A percentile compares a stretch with the other conserved stretches of the same genome.
Evolutionary conservation across 352 stramenopile species (phyloP).

Genomic region (Lagenidium giganteum): DNA sequence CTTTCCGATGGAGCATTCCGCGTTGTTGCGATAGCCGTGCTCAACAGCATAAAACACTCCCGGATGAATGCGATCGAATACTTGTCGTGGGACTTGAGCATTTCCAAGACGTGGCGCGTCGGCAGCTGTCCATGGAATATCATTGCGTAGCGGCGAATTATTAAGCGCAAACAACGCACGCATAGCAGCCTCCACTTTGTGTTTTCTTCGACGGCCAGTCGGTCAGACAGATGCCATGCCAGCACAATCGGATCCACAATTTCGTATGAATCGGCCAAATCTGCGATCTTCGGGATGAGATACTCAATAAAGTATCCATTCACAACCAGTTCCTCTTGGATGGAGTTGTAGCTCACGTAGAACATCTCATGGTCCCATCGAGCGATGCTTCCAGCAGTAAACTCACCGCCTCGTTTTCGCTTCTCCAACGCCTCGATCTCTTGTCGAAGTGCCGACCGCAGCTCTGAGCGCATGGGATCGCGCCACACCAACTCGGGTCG

Average conservation of each 20-base stretch:
- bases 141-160: conserved; percentile 77
- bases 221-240: conserved; percentile 77
- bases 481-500: conserved; percentile 72
- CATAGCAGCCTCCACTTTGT: conserved; percentile 52
- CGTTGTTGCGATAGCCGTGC: conserved; percentile 67
- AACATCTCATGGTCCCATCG: conserved; percentile 83
- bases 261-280: conserved; percentile 63
- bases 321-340: conserved; percentile 69
- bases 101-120: conserved; percentile 42
- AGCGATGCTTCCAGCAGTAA: conserved; percentile 20
- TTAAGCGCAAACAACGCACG: conserved; percentile 57
- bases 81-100: conserved; percentile 45
- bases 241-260: conserved; percentile 66
- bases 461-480: conserved; percentile 50
- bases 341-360: conserved; percentile 66
- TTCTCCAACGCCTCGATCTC: conserved; percentile 58
- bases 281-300: conserved; percentile 60
- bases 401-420: conserved; percentile 11
- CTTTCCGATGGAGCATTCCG: conserved; percentile 54
- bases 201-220: conserved; percentile 56
- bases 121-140: conserved; percentile 73
- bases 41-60: conserved; percentile 74
- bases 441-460: conserved; percentile 38
- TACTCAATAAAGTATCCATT: conserved; percentile 79
- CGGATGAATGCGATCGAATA: conserved; percentile 52